These are phyloP conservation scores for Diophrys appendiculata DNA, from an alignment of 73 alveolate genomes.

Conservation along the genomic window DNA sequence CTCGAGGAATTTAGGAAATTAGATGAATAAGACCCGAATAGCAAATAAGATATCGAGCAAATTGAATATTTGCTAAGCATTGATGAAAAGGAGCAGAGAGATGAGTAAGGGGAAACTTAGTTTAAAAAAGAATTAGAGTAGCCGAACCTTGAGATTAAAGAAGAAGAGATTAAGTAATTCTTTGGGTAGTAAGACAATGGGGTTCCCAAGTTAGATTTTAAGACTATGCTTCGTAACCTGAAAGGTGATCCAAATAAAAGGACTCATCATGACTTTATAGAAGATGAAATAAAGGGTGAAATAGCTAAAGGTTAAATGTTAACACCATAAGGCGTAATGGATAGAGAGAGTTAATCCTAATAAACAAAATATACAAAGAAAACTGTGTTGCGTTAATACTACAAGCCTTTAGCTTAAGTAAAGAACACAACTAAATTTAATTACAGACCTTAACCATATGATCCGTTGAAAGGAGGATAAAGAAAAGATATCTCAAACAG, in stretches of 20 bases:
- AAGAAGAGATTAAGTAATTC: no score
- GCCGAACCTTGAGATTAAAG: no score
- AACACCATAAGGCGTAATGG: background rate
- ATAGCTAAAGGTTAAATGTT: no score
- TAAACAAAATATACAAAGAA: background rate
- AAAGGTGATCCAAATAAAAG: background rate
- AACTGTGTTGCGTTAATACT: background rate
- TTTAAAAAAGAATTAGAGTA: no score
- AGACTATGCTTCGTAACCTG: background rate
- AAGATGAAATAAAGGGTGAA: background rate
- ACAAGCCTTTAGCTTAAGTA: background rate
- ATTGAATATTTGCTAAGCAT: background rate
- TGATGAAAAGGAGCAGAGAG: background rate
- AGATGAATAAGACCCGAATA: background rate
- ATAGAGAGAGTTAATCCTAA: background rate
- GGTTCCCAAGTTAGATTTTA: background rate
- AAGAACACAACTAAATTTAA: background rate
- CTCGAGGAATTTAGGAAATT: background rate
- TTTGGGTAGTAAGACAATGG: no score
- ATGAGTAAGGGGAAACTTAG: background rate
- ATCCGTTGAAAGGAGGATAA: no score
- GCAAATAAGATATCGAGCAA: background rate
- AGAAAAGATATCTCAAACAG: no score
- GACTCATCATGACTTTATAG: slow-evolving; percentile 6
- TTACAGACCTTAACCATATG: no score